phyloP scores from a whole-genome alignment of 768 basidiomycete genomes.

The Lactarius vividus region DNA sequence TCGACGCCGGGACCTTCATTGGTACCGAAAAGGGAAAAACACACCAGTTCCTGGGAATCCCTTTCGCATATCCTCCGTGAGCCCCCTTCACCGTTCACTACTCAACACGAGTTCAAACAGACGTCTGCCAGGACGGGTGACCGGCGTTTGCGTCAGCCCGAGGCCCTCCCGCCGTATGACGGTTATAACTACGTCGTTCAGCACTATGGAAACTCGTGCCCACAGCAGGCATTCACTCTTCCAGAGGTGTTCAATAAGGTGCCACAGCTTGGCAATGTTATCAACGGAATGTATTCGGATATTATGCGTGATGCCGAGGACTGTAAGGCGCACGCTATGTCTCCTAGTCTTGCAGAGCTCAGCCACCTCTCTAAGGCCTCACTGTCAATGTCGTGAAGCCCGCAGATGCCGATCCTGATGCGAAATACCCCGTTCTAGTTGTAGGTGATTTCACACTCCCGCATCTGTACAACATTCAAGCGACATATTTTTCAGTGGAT shows the following conservation, averaged over 20 bases:
- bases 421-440: conserved; percentile 31
- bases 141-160: conserved; percentile 39
- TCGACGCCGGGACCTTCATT: conserved; percentile 34
- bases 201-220: conserved; percentile 31
- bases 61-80: conserved; percentile 42
- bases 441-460: conserved; percentile 15
- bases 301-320: conserved; percentile 27
- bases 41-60: conserved; percentile 41
- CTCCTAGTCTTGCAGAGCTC: not conserved
- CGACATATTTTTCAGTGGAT: conserved; percentile 26
- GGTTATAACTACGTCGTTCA: conserved; percentile 22
- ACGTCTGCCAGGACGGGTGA: conserved; percentile 33
- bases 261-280: not conserved
- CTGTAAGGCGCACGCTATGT: conserved; percentile 22
- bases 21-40: conserved; percentile 32
- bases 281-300: not conserved
- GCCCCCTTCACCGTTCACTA: conserved; percentile 10
- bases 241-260: not conserved
- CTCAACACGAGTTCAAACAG: too few relatives aligned
- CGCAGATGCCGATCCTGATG: not conserved
- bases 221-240: conserved; percentile 28
- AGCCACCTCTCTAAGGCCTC: conserved; percentile 25
- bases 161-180: conserved; percentile 19
- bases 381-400: conserved; percentile 33
- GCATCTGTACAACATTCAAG: not conserved